Conservation (phyloP, 352 stramenopile species). For the Globisporangium irregulare region DNA sequence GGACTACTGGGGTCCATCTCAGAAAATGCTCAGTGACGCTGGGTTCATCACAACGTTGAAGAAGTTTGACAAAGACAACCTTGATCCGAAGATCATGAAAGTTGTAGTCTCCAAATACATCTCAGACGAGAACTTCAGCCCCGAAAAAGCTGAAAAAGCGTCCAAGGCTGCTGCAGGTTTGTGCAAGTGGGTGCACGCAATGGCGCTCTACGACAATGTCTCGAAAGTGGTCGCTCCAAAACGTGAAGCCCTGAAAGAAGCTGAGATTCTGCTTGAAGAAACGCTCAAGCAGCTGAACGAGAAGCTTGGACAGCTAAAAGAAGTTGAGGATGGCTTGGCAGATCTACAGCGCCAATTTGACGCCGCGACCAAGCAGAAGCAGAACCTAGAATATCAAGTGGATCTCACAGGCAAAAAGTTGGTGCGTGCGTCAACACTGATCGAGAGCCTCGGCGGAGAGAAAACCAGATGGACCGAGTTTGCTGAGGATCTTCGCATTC, state of each 20-base stretch:
- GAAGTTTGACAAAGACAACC: constrained; percentile 89
- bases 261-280: constrained; percentile 81
- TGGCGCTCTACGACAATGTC: constrained; percentile 92
- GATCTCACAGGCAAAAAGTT: constrained; percentile 94
- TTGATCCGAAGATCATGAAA: constrained; percentile 88
- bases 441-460: constrained; percentile 92
- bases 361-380: constrained; percentile 88
- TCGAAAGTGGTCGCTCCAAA: constrained; percentile 93
- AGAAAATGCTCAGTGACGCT: constrained; percentile 92
- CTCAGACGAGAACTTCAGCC: constrained; percentile 89
- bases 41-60: constrained; percentile 92
- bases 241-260: constrained; percentile 79
- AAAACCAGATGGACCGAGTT: constrained; percentile 91
- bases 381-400: constrained; percentile 90
- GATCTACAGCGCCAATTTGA: constrained; percentile 88
- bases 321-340: constrained; percentile 88
- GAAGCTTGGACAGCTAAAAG: constrained; percentile 89
- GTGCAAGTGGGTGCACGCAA: constrained; percentile 93
- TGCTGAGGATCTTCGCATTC: constrained; percentile 64
- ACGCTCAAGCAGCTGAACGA: constrained; percentile 90
- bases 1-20: constrained; percentile 93
- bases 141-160: constrained; percentile 90
- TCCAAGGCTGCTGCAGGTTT: constrained; percentile 91
- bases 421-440: constrained; percentile 89
- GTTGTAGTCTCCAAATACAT: constrained; percentile 90